Percentiles rank a stretch among this genome's conserved stretches.
Evolutionary conservation across 2,329 filamentous ascomycete species (phyloP).

Genomic region (Stemphylium vesicarium): DNA sequence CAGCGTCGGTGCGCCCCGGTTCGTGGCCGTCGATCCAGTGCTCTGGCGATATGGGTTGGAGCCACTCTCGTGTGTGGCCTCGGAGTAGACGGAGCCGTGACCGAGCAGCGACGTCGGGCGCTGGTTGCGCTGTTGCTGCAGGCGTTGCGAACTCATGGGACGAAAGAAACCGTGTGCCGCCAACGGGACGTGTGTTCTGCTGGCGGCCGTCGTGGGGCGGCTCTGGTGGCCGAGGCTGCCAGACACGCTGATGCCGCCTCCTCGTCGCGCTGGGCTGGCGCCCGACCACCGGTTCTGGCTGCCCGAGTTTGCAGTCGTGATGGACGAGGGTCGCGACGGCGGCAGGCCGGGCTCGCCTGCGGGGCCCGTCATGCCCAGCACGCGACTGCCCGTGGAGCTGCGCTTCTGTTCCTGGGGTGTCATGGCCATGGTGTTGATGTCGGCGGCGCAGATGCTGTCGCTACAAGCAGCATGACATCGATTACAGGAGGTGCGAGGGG

Average conservation of each 20-base stretch:
- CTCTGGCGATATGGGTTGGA: constrained; percentile 47
- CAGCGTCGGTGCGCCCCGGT: constrained; percentile 32
- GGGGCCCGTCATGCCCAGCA: constrained; percentile 53
- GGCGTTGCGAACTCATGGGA: constrained; percentile 93
- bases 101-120: constrained; percentile 53
- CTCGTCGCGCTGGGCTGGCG: constrained; percentile 63
- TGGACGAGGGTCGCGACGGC: constrained; percentile 55
- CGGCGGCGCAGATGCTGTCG: constrained; percentile 30
- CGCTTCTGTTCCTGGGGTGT: constrained; percentile 42
- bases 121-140: constrained; percentile 84
- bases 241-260: constrained; percentile 47
- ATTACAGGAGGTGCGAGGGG: constrained; percentile 13
- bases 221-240: constrained; percentile 53
- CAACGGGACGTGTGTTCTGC: constrained; percentile 86
- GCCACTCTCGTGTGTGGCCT: constrained; percentile 38
- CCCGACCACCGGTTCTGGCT: constrained; percentile 60
- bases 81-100: constrained; percentile 41
- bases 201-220: constrained; percentile 70
- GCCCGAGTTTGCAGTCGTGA: constrained; percentile 46
- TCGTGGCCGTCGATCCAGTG: constrained; percentile 45
- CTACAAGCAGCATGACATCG: constrained; percentile 45
- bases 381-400: constrained; percentile 44
- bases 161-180: constrained; percentile 91
- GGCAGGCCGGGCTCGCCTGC: constrained; percentile 57
- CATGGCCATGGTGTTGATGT: constrained; percentile 39